Percentiles rank a stretch among this genome's conserved stretches.
Evolutionary conservation across 805 yeast genomes (phyloP).

Genomic region (Pichia thaimueangensis): DNA sequence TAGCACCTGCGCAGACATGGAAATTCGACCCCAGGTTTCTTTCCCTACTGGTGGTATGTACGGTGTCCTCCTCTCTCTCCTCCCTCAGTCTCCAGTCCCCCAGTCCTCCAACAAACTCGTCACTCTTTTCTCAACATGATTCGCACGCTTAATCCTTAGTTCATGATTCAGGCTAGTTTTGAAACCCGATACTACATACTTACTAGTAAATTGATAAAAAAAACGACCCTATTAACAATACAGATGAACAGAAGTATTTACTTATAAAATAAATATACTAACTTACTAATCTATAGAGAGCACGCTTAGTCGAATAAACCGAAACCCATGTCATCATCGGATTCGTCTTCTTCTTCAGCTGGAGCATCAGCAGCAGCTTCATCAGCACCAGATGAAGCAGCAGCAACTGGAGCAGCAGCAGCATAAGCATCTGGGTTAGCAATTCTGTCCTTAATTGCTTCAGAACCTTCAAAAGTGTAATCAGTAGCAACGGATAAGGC

Average conservation of each 20-base stretch:
- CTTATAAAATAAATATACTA: not conserved
- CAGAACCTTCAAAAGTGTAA: constrained; percentile 98
- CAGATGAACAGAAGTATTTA: not conserved
- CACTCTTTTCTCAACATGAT: not conserved
- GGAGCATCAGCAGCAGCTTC: constrained; percentile 59
- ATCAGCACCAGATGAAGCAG: constrained; percentile 58
- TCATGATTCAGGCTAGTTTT: too few relatives aligned
- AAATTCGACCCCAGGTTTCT: too few relatives aligned
- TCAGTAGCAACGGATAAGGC: constrained; percentile 98
- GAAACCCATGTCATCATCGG: constrained; percentile 85
- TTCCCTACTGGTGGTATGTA: too few relatives aligned
- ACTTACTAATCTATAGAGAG: constrained; percentile 4
- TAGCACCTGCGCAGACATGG: too few relatives aligned
- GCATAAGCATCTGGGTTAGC: constrained; percentile 99
- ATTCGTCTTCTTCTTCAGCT: constrained; percentile 64
- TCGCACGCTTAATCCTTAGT: too few relatives aligned
- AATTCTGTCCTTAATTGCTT: constrained; percentile 97
- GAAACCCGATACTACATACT: too few relatives aligned
- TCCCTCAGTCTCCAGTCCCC: too few relatives aligned
- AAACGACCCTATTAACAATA: not conserved
- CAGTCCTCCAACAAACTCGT: too few relatives aligned
- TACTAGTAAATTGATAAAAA: not conserved
- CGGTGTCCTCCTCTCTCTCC: too few relatives aligned
- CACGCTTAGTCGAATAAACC: constrained; percentile 88
- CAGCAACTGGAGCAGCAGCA: constrained; percentile 97